Conservation (phyloP, 1,284 basidiomycete genomes). For the Puccinia horiana region DNA sequence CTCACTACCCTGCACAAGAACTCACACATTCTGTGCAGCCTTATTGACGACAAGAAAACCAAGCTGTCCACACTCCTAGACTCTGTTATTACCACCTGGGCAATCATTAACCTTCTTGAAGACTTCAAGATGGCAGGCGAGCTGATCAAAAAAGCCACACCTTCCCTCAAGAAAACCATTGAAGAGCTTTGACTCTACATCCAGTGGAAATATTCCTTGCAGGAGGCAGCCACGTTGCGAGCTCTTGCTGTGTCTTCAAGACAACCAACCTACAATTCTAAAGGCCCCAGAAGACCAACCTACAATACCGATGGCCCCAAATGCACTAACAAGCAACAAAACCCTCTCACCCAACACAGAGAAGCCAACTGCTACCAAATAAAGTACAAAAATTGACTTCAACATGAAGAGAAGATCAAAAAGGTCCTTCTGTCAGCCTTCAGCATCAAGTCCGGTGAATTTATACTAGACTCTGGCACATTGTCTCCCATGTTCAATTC, state of each 20-base stretch:
- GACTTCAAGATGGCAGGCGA: conserved; percentile 6
- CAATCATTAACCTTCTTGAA: not conserved
- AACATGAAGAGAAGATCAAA: not conserved
- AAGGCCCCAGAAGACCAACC: not conserved
- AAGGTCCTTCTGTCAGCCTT: not conserved
- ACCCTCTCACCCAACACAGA: not conserved
- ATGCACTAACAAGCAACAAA: not conserved
- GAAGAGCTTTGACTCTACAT: not conserved
- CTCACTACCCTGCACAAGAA: conserved; percentile 7
- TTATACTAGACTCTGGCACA: not conserved
- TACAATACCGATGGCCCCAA: not conserved
- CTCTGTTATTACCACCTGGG: conserved; percentile 13
- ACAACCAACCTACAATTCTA: not conserved
- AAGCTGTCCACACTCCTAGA: conserved; percentile 3
- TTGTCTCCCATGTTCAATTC: conserved; percentile 18
- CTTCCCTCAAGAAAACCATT: conserved; percentile 9
- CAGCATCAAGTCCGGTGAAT: not conserved
- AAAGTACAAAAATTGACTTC: not conserved
- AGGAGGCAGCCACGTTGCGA: not conserved
- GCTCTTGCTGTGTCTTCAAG: not conserved
- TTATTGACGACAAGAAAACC: not conserved
- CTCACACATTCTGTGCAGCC: no score
- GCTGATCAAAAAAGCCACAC: conserved; percentile 2
- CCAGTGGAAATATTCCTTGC: not conserved
- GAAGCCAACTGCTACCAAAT: not conserved